Evolutionary conservation across 1,284 basidiomycete species (phyloP), one percentile per base, ranked within the genome.

Genomic region (Trichosporon sp.): DNA sequence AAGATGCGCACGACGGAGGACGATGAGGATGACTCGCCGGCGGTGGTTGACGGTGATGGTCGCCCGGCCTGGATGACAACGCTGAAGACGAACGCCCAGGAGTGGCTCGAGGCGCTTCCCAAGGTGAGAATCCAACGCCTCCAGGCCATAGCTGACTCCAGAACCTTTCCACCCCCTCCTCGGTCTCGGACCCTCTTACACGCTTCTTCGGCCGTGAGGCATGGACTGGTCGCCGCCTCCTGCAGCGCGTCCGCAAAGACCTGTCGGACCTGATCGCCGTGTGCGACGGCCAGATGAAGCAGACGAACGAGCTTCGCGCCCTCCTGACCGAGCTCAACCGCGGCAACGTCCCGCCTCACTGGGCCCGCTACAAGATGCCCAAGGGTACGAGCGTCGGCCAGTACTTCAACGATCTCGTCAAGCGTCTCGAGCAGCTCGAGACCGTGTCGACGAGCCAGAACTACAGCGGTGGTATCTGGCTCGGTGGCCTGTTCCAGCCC

Each of bases 51-150:
- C 68, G 84, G 88, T 0, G 87, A 88, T 4, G 89, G 91, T 70
- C 91, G 94, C 79, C 95, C 95, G 1, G 91, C 91, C 0, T 97
- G 95, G 95, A 97, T 97, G 95, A 88, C 91, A 51, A 87, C 88
- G 16, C 85, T 97, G 43, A 87, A 90, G 69, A 90, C 91, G 63
- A 90, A 92, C 63, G 92, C 92, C 78, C 87, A 88, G 63, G 92
- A 94, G 81, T 96, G 94, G 93, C 86, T 95, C 48, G 86, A 85
- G 6, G 87, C 88, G 66, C 84, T 97, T 3, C 95, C 94, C 63
- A 84, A 87, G 69, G 94, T 93, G 77, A 77, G 89, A 83, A 19
- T 1, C 19, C 11, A 12, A 3, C 51, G 37, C 3, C 26, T 3
- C 16, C n/a, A 19, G 11, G 1, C 11, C 2, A 1, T 6, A 32